Evolutionary conservation across 805 yeast species (phyloP).

Genomic region (Schizosaccharomyces osmophilus): DNA sequence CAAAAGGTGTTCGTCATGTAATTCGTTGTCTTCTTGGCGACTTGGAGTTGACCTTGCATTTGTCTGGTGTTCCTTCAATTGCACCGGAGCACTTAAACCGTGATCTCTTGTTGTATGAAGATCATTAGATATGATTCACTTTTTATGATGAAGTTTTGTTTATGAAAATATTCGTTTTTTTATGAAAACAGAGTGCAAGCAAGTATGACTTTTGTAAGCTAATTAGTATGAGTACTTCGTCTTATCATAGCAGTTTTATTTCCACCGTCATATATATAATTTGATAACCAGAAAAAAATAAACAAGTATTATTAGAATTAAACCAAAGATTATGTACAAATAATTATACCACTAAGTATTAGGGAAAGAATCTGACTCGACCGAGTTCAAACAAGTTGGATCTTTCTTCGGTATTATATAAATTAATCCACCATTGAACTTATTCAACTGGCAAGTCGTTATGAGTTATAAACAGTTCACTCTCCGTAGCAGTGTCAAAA

Average conservation of each 20-base stretch:
- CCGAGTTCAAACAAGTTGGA: background rate
- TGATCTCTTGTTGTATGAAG: background rate
- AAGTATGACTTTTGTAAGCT: no score
- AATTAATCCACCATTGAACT: background rate
- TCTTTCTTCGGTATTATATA: background rate
- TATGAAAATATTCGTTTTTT: background rate
- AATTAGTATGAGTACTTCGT: no score
- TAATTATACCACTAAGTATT: no score
- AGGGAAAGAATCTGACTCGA: no score
- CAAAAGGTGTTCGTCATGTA: conserved; percentile 25
- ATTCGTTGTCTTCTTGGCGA: conserved; percentile 7
- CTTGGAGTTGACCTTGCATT: conserved; percentile 6
- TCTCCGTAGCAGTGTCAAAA: no score
- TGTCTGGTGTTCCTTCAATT: background rate
- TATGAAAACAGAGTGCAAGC: no score
- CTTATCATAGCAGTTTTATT: no score
- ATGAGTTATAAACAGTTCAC: no score
- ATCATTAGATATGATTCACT: background rate
- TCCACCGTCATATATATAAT: no score
- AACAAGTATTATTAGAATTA: no score
- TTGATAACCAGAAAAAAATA: no score
- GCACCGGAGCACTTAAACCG: background rate
- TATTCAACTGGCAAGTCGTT: background rate
- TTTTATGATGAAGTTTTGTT: background rate
- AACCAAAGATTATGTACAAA: no score